Percentiles rank a stretch among this genome's conserved stretches.
Evolutionary conservation across 306 rosid species (phyloP).

Genomic region (Luffa acutangula): DNA sequence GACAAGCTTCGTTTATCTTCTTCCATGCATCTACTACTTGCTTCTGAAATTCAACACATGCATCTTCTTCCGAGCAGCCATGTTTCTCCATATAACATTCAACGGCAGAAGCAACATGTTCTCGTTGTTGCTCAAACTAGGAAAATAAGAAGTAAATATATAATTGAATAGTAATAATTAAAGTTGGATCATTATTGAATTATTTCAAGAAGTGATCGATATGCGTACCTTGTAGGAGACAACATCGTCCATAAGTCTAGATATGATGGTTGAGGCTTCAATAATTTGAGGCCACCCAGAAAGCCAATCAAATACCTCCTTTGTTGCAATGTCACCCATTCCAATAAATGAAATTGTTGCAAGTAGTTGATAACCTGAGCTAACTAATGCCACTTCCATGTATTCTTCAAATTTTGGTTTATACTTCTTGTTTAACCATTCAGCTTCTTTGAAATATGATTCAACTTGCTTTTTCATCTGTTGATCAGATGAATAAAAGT

Average conservation of each 20-base stretch:
- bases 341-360: not conserved
- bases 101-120: not conserved
- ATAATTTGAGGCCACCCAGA: constrained; percentile 1
- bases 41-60: too few relatives aligned
- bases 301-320: constrained; percentile 11
- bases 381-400: not conserved
- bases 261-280: not conserved
- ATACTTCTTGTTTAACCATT: constrained; percentile 24
- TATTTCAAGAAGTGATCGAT: not conserved
- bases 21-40: too few relatives aligned
- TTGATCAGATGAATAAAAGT: too few relatives aligned
- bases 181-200: not conserved
- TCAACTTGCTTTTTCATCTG: constrained; percentile 12
- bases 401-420: constrained; percentile 32
- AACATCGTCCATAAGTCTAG: constrained; percentile 8
- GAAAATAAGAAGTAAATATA: not conserved
- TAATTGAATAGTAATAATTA: not conserved
- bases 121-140: not conserved
- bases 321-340: constrained; percentile 14
- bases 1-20: too few relatives aligned
- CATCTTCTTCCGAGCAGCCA: too few relatives aligned
- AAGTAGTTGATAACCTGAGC: not conserved
- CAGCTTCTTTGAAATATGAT: constrained; percentile 27
- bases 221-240: constrained; percentile 10
- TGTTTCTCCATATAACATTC: too few relatives aligned